Conservation (phyloP, 1,284 basidiomycete species). For the Farysia itapuensis region DNA sequence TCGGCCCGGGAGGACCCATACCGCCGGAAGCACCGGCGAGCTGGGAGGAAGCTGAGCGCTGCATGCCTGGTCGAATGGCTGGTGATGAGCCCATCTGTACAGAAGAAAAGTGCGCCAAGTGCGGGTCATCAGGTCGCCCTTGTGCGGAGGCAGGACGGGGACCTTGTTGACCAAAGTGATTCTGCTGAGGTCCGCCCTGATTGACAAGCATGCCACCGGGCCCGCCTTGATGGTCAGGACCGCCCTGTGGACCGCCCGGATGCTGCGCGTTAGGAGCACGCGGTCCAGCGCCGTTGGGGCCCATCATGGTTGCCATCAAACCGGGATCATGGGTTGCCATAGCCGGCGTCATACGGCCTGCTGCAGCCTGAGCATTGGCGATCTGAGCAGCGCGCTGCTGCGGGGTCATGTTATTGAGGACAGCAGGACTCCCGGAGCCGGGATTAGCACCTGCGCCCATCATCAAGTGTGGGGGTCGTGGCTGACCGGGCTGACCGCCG, state of each 20-base stretch:
- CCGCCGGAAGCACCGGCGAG: slow-evolving; percentile 19
- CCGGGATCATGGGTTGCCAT: slow-evolving; percentile 51
- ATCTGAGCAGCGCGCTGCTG: slow-evolving; percentile 40
- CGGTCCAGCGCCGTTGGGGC: slow-evolving; percentile 20
- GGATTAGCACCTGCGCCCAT: slow-evolving; percentile 12
- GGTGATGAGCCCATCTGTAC: slow-evolving; percentile 40
- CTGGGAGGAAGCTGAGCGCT: slow-evolving; percentile 19
- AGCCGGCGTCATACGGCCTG: slow-evolving; percentile 37
- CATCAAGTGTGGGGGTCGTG: slow-evolving; percentile 11
- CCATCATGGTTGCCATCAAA: slow-evolving; percentile 52
- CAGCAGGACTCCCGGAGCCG: slow-evolving; percentile 25
- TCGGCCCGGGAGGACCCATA: slow-evolving; percentile 43
- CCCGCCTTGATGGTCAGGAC: slow-evolving; percentile 19
- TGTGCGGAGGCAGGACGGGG: slow-evolving; percentile 25
- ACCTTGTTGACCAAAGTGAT: slow-evolving; percentile 15
- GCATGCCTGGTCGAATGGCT: slow-evolving; percentile 36
- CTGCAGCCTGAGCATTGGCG: slow-evolving; percentile 33
- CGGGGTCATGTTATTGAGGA: slow-evolving; percentile 30
- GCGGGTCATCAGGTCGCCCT: slow-evolving; percentile 15
- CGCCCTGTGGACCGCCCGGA: slow-evolving; percentile 12
- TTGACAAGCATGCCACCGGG: slow-evolving; percentile 1
- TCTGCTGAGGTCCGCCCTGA: slow-evolving; percentile 16
- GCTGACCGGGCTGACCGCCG: slow-evolving; percentile 14
- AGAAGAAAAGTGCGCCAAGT: slow-evolving; percentile 21
- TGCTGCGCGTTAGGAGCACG: slow-evolving; percentile 21